These are phyloP conservation scores for Trypanosoma boissoni DNA, from an alignment of 208 protist genomes.

Conservation along the genomic window DNA sequence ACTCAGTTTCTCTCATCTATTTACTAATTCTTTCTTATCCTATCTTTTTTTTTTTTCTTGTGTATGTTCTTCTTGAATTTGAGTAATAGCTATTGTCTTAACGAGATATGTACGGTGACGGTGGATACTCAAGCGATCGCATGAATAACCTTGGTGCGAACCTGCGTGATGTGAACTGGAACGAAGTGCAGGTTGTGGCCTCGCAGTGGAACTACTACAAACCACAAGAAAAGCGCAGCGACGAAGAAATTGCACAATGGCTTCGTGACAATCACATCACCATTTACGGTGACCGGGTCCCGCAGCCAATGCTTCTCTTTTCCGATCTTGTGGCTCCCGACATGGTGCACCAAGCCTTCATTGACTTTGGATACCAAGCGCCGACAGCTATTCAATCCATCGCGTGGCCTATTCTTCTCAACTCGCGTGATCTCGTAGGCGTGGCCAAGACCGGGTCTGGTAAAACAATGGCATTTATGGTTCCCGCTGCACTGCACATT, in stretches of 20 bases:
- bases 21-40: conserved; percentile 12
- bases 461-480: conserved; percentile 93
- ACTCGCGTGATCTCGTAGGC: conserved; percentile 84
- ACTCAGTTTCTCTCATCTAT: background rate
- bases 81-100: conserved; percentile 14
- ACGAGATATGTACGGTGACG: conserved; percentile 1
- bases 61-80: conserved; percentile 3
- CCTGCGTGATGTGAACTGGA: conserved; percentile 63
- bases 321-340: conserved; percentile 78
- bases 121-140: conserved; percentile 22
- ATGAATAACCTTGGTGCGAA: conserved; percentile 61
- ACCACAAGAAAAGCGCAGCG: conserved; percentile 62
- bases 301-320: conserved; percentile 83
- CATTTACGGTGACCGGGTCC: conserved; percentile 82
- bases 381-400: conserved; percentile 91
- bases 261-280: conserved; percentile 73
- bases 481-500: conserved; percentile 89
- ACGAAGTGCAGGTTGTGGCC: conserved; percentile 61
- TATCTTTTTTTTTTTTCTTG: conserved; percentile 2
- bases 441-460: conserved; percentile 89
- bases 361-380: conserved; percentile 66
- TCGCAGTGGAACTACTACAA: conserved; percentile 87
- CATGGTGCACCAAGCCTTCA: conserved; percentile 74
- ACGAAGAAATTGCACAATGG: conserved; percentile 72
- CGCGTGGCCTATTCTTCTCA: conserved; percentile 85